These are phyloP conservation scores for Verbena officinalis DNA, from an alignment of 257 asterid genomes.

Conservation along the genomic window DNA sequence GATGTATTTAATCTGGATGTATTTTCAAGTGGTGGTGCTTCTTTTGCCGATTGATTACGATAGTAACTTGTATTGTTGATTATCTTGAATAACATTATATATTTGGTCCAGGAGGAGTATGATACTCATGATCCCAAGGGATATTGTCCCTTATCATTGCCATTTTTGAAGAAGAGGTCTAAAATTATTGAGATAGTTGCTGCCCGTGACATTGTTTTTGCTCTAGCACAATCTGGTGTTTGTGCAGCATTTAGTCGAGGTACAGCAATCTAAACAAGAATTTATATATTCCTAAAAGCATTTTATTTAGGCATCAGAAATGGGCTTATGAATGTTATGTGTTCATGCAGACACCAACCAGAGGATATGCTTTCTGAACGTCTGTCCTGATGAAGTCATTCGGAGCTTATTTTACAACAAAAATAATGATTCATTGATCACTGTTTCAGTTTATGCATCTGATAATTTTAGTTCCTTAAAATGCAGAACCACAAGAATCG, in stretches of 20 bases:
- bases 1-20: neutral
- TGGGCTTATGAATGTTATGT: constrained; percentile 28
- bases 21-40: neutral
- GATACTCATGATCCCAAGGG: constrained; percentile 89
- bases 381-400: constrained; percentile 84
- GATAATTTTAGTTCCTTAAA: constrained; percentile 80
- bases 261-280: constrained; percentile 21
- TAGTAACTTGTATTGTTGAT: neutral
- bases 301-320: neutral
- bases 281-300: neutral
- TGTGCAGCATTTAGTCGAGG: constrained; percentile 95
- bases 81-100: too few species aligned
- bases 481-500: constrained; percentile 86
- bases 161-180: constrained; percentile 75
- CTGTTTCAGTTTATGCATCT: constrained; percentile 82
- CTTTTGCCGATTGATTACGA: neutral
- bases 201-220: constrained; percentile 84
- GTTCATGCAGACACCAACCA: constrained; percentile 67
- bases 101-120: constrained; percentile 70
- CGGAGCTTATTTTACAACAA: constrained; percentile 89
- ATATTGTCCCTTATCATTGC: constrained; percentile 44
- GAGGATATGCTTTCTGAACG: constrained; percentile 80
- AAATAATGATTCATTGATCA: constrained; percentile 85
- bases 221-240: constrained; percentile 87
- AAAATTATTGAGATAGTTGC: constrained; percentile 83